A percentile compares a stretch with the other conserved stretches of the same genome.
Evolutionary conservation across 73 alveolate genomes (phyloP).

Genomic region (Uronychia setigera): DNA sequence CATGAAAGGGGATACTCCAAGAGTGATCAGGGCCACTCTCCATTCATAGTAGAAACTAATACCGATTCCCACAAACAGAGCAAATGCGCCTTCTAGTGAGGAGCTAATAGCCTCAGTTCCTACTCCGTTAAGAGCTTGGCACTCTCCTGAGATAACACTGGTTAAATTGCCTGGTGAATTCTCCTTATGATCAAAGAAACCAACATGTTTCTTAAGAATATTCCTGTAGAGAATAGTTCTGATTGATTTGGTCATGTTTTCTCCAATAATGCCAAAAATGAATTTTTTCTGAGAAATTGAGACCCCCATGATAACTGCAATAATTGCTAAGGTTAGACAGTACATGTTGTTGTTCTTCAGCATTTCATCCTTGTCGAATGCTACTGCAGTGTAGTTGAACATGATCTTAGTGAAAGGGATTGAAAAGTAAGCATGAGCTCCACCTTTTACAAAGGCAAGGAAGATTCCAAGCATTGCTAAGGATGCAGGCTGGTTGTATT

Average conservation of each 20-base stretch:
- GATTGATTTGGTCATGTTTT: conserved; percentile 51
- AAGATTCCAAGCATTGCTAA: conserved; percentile 9
- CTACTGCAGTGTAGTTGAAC: no score
- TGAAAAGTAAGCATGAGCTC: conserved; percentile 55
- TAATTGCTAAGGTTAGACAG: conserved; percentile 25
- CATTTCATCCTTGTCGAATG: no score
- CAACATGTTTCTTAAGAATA: conserved; percentile 35
- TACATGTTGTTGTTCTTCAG: conserved; percentile 16
- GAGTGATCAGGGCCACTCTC: conserved; percentile 62
- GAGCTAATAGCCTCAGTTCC: conserved; percentile 56
- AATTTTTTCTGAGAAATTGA: conserved; percentile 22
- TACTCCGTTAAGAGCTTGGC: conserved; percentile 53
- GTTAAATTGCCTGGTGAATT: conserved; percentile 61
- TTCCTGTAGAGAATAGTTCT: conserved; percentile 35
- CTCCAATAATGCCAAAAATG: conserved; percentile 61
- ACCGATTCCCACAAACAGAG: conserved; percentile 57
- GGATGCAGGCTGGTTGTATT: conserved; percentile 6
- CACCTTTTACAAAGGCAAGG: conserved; percentile 38
- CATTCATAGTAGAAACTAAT: conserved; percentile 58
- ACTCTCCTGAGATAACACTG: conserved; percentile 52
- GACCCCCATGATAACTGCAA: conserved; percentile 12
- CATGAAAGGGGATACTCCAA: conserved; percentile 63
- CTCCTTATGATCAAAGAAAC: conserved; percentile 61
- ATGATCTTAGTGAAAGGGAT: conserved; percentile 40
- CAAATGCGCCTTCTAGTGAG: conserved; percentile 36